These are phyloP conservation scores for Venturia pyrina DNA, from an alignment of 2,329 filamentous ascomycete genomes.

Conservation along the genomic window DNA sequence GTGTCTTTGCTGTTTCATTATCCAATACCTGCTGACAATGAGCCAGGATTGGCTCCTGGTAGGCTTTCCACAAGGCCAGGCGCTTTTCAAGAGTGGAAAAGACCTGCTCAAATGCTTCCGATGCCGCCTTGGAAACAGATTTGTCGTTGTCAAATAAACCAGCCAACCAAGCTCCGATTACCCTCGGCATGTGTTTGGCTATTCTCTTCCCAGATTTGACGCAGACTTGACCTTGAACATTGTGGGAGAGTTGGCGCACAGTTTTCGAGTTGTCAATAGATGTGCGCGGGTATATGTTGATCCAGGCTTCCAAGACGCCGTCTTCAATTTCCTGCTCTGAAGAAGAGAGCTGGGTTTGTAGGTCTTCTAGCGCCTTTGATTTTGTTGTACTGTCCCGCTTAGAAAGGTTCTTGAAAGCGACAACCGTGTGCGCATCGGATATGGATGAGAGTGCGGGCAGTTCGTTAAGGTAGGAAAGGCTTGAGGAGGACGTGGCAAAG, in stretches of 20 bases:
- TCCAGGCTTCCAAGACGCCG: constrained; percentile 77
- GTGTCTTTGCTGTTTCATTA: constrained; percentile 66
- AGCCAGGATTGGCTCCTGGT: constrained; percentile 69
- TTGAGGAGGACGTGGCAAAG: constrained; percentile 42
- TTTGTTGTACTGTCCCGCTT: constrained; percentile 95
- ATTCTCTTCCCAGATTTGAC: constrained; percentile 64
- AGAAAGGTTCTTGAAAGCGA: constrained; percentile 82
- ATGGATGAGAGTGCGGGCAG: constrained; percentile 71
- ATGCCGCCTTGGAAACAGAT: constrained; percentile 63
- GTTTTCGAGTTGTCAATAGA: constrained; percentile 84
- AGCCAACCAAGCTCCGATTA: constrained; percentile 84
- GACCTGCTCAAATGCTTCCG: constrained; percentile 64
- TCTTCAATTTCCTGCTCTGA: constrained; percentile 59
- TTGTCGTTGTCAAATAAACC: constrained; percentile 82
- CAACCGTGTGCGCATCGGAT: constrained; percentile 69
- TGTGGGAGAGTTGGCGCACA: constrained; percentile 79
- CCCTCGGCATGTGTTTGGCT: constrained; percentile 63
- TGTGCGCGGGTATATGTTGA: constrained; percentile 74
- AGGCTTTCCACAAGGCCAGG: constrained; percentile 65
- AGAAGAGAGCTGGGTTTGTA: constrained; percentile 55
- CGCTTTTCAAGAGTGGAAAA: constrained; percentile 74
- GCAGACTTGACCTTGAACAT: constrained; percentile 55
- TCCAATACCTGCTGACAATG: constrained; percentile 70
- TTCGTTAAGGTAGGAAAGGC: constrained; percentile 77
- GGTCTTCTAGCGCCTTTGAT: constrained; percentile 77